Conservation (phyloP, 2,329 filamentous ascomycete genomes). For the Alternaria brassicicola region DNA sequence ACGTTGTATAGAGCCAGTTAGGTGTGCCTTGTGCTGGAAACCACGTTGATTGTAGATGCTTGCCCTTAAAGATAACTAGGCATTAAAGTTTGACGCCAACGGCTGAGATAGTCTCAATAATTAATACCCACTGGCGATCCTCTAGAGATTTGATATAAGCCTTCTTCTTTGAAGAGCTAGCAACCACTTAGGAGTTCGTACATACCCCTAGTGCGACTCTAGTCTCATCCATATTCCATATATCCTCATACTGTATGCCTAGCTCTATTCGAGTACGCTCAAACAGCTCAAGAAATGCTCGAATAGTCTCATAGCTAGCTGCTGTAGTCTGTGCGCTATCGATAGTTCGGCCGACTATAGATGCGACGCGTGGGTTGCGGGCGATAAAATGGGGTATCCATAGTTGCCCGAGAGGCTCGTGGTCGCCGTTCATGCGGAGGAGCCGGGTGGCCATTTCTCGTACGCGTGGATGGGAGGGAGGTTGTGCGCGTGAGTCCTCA, state of each 20-base stretch:
- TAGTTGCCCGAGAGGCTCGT: slow-evolving; percentile 13
- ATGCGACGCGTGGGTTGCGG: slow-evolving; percentile 18
- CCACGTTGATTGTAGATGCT: background rate
- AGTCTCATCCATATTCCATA: background rate
- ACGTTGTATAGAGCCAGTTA: background rate
- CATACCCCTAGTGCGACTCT: slow-evolving; percentile 9
- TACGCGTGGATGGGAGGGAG: slow-evolving; percentile 15
- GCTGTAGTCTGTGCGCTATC: slow-evolving; percentile 8
- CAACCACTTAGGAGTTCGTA: slow-evolving; percentile 16
- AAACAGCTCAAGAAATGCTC: slow-evolving; percentile 19
- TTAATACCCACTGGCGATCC: slow-evolving; percentile 25
- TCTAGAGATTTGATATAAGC: slow-evolving; percentile 24
- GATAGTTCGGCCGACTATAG: slow-evolving; percentile 16
- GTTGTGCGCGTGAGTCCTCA: slow-evolving; percentile 9
- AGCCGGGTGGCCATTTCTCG: slow-evolving; percentile 23
- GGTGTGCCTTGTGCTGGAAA: background rate
- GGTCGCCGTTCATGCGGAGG: slow-evolving; percentile 16
- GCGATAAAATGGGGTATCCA: slow-evolving; percentile 21
- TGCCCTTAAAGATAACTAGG: background rate
- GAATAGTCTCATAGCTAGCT: slow-evolving; percentile 14
- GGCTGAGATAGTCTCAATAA: slow-evolving; percentile 12
- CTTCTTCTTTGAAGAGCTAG: slow-evolving; percentile 2
- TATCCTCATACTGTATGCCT: slow-evolving; percentile 8
- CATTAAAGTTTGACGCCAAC: background rate
- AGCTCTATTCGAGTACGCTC: slow-evolving; percentile 4